Percentiles rank a stretch among this genome's conserved stretches.
phyloP scores from a whole-genome alignment of 306 rosid genomes.

The Prinsepia uniflora region DNA sequence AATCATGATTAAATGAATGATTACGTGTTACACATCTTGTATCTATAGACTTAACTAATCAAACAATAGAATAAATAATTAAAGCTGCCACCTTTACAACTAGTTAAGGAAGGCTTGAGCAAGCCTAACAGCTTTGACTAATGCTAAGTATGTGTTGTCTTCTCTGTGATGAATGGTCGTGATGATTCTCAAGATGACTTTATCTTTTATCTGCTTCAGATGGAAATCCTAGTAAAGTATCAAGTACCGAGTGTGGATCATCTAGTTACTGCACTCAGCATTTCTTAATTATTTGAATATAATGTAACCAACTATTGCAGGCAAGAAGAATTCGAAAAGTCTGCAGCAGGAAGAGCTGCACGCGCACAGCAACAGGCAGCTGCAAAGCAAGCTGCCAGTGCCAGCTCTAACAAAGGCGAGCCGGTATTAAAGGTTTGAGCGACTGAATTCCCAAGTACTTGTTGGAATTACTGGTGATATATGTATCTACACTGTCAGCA shows the following conservation, averaged over 20 bases:
- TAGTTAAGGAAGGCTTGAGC: too few species aligned
- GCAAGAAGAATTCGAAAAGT: constrained; percentile 74
- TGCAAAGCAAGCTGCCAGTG: constrained; percentile 64
- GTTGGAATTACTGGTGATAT: constrained; percentile 12
- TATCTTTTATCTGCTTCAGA: too few species aligned
- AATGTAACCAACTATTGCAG: constrained; percentile 40
- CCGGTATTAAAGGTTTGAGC: constrained; percentile 59
- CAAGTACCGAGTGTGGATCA: neutral
- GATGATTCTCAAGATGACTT: too few species aligned
- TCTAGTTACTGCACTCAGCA: neutral
- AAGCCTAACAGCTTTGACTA: too few species aligned
- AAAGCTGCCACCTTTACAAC: too few species aligned
- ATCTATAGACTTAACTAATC: too few species aligned
- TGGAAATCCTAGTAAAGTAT: neutral
- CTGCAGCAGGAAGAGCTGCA: constrained; percentile 86
- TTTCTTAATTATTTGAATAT: neutral
- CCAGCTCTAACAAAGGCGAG: constrained; percentile 57
- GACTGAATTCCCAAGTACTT: constrained; percentile 11
- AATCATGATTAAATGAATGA: too few species aligned
- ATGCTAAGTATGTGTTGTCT: too few species aligned
- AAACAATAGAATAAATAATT: too few species aligned
- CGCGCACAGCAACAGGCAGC: constrained; percentile 62
- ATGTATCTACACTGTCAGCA: neutral
- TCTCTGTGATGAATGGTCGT: too few species aligned
- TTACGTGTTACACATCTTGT: too few species aligned